Conservation (phyloP, 352 stramenopile genomes). For the Globisporangium recalcitrans region DNA sequence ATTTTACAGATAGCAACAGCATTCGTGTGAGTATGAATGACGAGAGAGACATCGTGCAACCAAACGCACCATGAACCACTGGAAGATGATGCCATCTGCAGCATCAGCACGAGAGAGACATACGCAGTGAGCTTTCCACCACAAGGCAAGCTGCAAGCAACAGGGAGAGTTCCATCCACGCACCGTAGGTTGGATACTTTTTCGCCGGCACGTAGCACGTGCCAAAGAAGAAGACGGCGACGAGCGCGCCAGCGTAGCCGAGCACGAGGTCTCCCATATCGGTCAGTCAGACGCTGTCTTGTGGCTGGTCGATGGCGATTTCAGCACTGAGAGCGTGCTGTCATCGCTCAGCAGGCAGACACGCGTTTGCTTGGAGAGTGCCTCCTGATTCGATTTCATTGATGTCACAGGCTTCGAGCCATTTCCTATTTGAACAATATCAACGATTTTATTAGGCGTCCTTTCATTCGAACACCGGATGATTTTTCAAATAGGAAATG, state of each 20-base stretch:
- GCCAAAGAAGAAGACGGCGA: slow-evolving; percentile 81
- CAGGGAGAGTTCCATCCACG: slow-evolving; percentile 4
- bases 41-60: too few relatives aligned
- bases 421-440: too few relatives aligned
- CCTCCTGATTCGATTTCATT: too few relatives aligned
- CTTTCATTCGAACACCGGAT: too few relatives aligned
- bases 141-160: not conserved
- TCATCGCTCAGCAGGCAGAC: too few relatives aligned
- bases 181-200: slow-evolving; percentile 76
- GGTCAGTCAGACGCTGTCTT: not conserved
- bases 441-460: too few relatives aligned
- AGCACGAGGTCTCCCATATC: slow-evolving; percentile 29
- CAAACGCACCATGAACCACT: slow-evolving; percentile 84
- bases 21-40: too few relatives aligned
- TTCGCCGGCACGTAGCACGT: slow-evolving; percentile 84
- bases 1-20: too few relatives aligned
- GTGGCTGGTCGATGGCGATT: slow-evolving; percentile 1
- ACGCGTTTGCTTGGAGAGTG: too few relatives aligned
- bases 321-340: not conserved
- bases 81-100: slow-evolving; percentile 83
- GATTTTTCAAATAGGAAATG: too few relatives aligned
- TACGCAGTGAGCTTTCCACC: not conserved
- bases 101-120: not conserved
- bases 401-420: too few relatives aligned
- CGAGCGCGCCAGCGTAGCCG: slow-evolving; percentile 53